A percentile compares a stretch with the other conserved stretches of the same genome.
These are phyloP conservation scores for Geotrichum cucujoidarum DNA, from an alignment of 1,139 yeast species.

Conservation along the genomic window DNA sequence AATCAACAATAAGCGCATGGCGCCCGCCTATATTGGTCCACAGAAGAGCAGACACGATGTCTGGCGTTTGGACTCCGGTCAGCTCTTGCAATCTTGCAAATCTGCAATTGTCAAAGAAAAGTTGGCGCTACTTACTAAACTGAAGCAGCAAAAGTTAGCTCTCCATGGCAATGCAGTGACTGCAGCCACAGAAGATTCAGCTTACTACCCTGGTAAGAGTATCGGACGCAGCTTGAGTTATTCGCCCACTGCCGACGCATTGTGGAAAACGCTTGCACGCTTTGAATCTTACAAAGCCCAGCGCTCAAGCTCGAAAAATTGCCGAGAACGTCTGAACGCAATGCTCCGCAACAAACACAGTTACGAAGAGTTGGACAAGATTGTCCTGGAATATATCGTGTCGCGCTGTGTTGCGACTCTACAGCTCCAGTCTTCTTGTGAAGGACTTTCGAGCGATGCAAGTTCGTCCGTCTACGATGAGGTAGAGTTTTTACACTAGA, in stretches of 20 bases:
- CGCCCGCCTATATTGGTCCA: background rate
- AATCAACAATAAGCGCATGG: too few relatives aligned
- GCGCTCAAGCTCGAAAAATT: background rate
- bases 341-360: too few relatives aligned
- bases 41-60: background rate
- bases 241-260: background rate
- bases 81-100: background rate
- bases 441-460: background rate
- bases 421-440: background rate
- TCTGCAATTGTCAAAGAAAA: background rate
- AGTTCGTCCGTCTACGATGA: slow-evolving; percentile 16
- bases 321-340: background rate
- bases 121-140: background rate
- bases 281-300: background rate
- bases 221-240: background rate
- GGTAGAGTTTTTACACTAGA: slow-evolving; percentile 11
- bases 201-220: background rate
- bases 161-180: background rate
- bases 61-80: background rate
- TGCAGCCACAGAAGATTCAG: background rate
- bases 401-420: background rate
- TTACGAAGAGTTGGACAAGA: background rate
- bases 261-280: background rate
- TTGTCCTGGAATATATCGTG: slow-evolving; percentile 1
- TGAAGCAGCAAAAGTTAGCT: background rate